These are phyloP conservation scores for Neurospora sp. DNA, from an alignment of 495 filamentous ascomycete genomes.

Conservation along the genomic window DNA sequence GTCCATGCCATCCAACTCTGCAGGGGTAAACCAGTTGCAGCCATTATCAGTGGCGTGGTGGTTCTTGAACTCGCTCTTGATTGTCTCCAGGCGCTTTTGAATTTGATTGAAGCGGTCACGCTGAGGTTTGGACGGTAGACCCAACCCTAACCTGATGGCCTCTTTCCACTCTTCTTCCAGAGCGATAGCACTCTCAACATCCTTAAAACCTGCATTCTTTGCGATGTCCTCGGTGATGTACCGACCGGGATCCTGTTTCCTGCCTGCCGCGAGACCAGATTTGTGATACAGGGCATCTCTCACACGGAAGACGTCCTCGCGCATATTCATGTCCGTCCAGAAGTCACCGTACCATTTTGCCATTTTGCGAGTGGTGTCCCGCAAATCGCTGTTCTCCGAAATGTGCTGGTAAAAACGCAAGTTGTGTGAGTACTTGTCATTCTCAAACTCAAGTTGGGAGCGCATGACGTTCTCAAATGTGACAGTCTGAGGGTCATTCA, in stretches of 20 bases:
- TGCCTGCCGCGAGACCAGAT: slow-evolving; percentile 30
- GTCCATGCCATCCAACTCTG: slow-evolving; percentile 50
- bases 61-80: slow-evolving; percentile 48
- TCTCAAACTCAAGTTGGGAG: slow-evolving; percentile 61
- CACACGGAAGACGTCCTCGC: slow-evolving; percentile 49
- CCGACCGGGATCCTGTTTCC: slow-evolving; percentile 24
- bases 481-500: slow-evolving; percentile 36
- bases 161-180: slow-evolving; percentile 49
- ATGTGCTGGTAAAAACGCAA: slow-evolving; percentile 75
- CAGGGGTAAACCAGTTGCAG: slow-evolving; percentile 48
- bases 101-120: slow-evolving; percentile 55
- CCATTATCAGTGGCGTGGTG: slow-evolving; percentile 52
- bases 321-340: slow-evolving; percentile 48
- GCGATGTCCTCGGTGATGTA: slow-evolving; percentile 19
- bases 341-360: slow-evolving; percentile 53
- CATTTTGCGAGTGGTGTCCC: slow-evolving; percentile 51
- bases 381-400: slow-evolving; percentile 54
- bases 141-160: slow-evolving; percentile 48
- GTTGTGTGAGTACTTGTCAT: slow-evolving; percentile 47
- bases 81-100: slow-evolving; percentile 49
- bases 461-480: slow-evolving; percentile 55
- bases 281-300: slow-evolving; percentile 44
- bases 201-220: slow-evolving; percentile 22
- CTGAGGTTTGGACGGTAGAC: slow-evolving; percentile 41
- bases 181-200: slow-evolving; percentile 40